Percentiles rank a stretch among this genome's conserved stretches.
Conservation (phyloP, 1,284 basidiomycete species). For the Leccinum ponderosum region DNA sequence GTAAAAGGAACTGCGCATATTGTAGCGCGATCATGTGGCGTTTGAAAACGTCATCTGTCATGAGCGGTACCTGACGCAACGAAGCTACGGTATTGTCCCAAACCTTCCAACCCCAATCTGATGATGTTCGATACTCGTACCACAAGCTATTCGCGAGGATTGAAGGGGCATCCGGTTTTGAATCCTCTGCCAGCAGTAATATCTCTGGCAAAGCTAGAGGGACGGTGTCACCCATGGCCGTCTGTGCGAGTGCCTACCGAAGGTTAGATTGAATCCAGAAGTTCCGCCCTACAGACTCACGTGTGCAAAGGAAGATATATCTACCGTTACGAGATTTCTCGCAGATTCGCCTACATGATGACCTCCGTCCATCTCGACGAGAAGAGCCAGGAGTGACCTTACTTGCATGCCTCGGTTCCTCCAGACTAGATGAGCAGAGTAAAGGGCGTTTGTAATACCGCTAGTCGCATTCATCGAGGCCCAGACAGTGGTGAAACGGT, state of each 20-base stretch:
- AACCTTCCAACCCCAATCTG: slow-evolving; percentile 74
- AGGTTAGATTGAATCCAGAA: not conserved
- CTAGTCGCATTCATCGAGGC: slow-evolving; percentile 68
- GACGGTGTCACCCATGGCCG: slow-evolving; percentile 47
- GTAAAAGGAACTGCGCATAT: slow-evolving; percentile 67
- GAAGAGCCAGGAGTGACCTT: slow-evolving; percentile 56
- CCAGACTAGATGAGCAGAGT: slow-evolving; percentile 61
- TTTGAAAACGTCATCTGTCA: slow-evolving; percentile 47
- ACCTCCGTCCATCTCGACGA: slow-evolving; percentile 64
- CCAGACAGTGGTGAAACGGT: slow-evolving; percentile 71
- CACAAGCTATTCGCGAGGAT: slow-evolving; percentile 71
- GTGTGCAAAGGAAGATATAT: slow-evolving; percentile 59
- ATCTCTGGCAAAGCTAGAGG: slow-evolving; percentile 69
- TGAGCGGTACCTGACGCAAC: slow-evolving; percentile 61
- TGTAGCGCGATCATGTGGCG: slow-evolving; percentile 55
- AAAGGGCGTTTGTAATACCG: slow-evolving; percentile 57
- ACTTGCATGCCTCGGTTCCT: slow-evolving; percentile 63
- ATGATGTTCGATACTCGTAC: slow-evolving; percentile 73
- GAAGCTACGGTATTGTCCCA: slow-evolving; percentile 78
- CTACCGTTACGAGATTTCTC: slow-evolving; percentile 58
- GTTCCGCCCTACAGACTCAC: slow-evolving; percentile 41
- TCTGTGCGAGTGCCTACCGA: slow-evolving; percentile 45
- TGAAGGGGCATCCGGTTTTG: slow-evolving; percentile 57
- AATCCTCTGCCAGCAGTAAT: slow-evolving; percentile 57
- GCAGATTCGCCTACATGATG: slow-evolving; percentile 52